Evolutionary conservation across 1,284 basidiomycete species (phyloP).

Genomic region (Malassezia furfur): DNA sequence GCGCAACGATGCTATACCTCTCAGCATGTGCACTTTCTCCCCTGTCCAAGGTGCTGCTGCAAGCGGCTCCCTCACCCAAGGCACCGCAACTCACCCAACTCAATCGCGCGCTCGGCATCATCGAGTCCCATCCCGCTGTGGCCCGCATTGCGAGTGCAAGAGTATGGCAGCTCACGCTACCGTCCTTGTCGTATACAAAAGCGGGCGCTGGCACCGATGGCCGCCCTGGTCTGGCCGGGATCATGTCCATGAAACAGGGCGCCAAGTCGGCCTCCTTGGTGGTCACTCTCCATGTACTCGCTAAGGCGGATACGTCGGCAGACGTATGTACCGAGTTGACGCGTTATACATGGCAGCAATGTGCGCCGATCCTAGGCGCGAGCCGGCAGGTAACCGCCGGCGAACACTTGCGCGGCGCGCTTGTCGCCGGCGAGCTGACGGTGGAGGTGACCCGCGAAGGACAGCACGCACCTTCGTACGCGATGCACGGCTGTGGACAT

Average conservation of each 20-base stretch:
- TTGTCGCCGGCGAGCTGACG: constrained; percentile 39
- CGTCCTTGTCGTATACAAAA: constrained; percentile 27
- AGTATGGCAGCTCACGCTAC: constrained; percentile 44
- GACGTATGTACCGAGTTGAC: constrained; percentile 29
- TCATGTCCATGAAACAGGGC: constrained; percentile 20
- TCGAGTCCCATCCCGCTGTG: constrained; percentile 38
- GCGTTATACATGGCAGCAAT: constrained; percentile 36
- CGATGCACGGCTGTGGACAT: constrained; percentile 5
- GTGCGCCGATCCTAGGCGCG: constrained; percentile 34
- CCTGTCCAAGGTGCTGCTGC: constrained; percentile 39
- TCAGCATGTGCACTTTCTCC: constrained; percentile 37
- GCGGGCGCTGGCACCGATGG: constrained; percentile 16
- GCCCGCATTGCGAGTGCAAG: constrained; percentile 29
- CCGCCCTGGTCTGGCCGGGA: constrained; percentile 21
- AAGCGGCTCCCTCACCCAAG: constrained; percentile 29
- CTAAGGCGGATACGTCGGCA: not conserved
- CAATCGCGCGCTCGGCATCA: constrained; percentile 18
- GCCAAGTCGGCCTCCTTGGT: constrained; percentile 36
- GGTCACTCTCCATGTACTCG: constrained; percentile 28
- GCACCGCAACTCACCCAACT: constrained; percentile 24
- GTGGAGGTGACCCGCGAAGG: constrained; percentile 35
- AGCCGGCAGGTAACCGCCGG: constrained; percentile 29
- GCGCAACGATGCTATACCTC: constrained; percentile 41
- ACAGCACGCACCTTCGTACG: not conserved
- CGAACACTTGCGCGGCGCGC: constrained; percentile 32